Evolutionary conservation across 2,329 filamentous ascomycete genomes (phyloP).

Genomic region (Colletotrichum salicis): DNA sequence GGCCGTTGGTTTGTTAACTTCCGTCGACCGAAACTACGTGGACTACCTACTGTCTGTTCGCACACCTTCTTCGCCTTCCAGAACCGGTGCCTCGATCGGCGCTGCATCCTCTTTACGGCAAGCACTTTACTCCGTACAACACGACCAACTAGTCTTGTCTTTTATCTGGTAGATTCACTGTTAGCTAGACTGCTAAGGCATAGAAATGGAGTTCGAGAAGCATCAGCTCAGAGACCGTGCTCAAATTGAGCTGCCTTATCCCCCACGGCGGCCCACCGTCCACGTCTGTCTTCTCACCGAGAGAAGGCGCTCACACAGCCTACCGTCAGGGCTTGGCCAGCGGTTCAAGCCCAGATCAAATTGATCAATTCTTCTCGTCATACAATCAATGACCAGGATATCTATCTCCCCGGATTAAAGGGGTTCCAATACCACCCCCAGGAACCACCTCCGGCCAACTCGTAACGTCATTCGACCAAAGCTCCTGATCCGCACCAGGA

Average conservation of each 20-base stretch:
- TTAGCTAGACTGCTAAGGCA: not conserved
- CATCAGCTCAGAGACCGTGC: constrained; percentile 20
- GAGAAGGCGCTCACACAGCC: not conserved
- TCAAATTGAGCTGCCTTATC: not conserved
- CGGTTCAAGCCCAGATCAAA: not conserved
- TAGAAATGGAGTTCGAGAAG: not conserved
- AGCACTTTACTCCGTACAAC: not conserved
- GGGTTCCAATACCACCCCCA: constrained; percentile 16
- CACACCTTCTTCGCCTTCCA: constrained; percentile 6
- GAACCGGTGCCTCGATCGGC: constrained; percentile 4
- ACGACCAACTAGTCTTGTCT: not conserved
- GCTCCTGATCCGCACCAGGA: constrained; percentile 18
- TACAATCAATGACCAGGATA: constrained; percentile 4
- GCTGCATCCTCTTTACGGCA: not conserved
- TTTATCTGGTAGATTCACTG: constrained; percentile 12
- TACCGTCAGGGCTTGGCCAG: constrained; percentile 1
- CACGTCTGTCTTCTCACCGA: not conserved
- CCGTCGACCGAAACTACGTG: not conserved
- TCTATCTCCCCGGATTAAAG: constrained; percentile 25
- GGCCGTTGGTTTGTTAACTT: not conserved
- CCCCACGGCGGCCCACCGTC: not conserved
- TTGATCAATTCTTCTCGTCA: constrained; percentile 16
- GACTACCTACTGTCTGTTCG: not conserved
- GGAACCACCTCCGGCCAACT: constrained; percentile 4
- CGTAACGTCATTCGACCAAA: constrained; percentile 27